Percentiles rank a stretch among this genome's conserved stretches.
Evolutionary conservation across 2,329 filamentous ascomycete genomes (phyloP).

Genomic region (Penicillium sp.): DNA sequence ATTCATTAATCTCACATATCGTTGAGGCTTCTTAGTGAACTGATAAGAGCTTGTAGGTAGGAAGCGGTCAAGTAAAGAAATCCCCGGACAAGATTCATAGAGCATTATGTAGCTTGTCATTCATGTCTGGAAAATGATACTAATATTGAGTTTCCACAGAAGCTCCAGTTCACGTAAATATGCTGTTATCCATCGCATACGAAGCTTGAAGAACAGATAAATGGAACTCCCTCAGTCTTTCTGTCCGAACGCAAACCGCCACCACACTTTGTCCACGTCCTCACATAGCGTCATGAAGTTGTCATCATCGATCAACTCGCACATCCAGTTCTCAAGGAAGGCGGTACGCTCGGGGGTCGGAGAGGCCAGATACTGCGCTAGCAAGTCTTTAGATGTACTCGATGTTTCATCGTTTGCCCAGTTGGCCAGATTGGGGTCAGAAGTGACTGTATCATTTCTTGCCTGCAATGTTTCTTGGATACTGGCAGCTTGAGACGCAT

Average conservation of each 20-base stretch:
- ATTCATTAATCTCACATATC: neutral
- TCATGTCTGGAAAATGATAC: too few species aligned
- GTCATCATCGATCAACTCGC: constrained; percentile 41
- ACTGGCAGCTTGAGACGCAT: neutral
- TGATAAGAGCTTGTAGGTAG: too few species aligned
- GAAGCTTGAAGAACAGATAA: too few species aligned
- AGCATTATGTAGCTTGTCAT: too few species aligned
- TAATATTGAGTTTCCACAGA: neutral
- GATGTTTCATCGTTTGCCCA: neutral
- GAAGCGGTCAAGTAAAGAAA: too few species aligned
- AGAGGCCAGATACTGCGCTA: constrained; percentile 32
- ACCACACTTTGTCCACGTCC: constrained; percentile 42
- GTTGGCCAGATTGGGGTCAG: neutral
- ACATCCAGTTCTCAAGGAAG: constrained; percentile 42
- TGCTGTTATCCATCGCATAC: neutral
- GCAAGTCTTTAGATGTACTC: constrained; percentile 19
- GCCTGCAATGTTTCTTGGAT: neutral
- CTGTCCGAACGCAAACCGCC: constrained; percentile 38
- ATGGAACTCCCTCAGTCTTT: constrained; percentile 1
- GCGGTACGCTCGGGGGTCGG: constrained; percentile 33
- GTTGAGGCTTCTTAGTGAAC: too few species aligned
- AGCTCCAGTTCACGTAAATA: neutral
- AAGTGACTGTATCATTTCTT: neutral
- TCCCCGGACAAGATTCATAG: too few species aligned
- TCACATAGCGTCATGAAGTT: constrained; percentile 40